Conservation (phyloP, 345 rosid genomes). For the Rhodamnia rubescens region DNA sequence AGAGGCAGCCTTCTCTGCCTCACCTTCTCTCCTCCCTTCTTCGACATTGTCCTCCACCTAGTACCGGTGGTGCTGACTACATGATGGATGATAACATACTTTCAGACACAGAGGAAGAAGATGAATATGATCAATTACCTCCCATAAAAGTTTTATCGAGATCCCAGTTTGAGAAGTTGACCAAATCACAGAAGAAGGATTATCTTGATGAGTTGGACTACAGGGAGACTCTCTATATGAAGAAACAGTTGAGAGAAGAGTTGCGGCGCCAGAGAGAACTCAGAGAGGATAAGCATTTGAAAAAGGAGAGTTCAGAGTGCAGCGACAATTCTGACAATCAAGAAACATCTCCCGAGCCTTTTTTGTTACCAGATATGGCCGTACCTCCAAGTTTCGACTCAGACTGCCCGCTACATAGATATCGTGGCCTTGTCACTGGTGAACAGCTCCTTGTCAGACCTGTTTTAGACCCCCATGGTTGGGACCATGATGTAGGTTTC, state of each 20-base stretch:
- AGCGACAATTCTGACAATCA: slow-evolving; percentile 17
- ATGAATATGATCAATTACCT: slow-evolving; percentile 86
- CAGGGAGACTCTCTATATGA: slow-evolving; percentile 71
- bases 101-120: slow-evolving; percentile 49
- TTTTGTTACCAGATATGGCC: slow-evolving; percentile 67
- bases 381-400: slow-evolving; percentile 76
- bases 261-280: slow-evolving; percentile 30
- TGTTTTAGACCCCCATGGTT: slow-evolving; percentile 84
- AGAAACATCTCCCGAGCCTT: slow-evolving; percentile 35
- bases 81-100: slow-evolving; percentile 40
- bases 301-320: slow-evolving; percentile 18
- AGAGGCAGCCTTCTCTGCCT: slow-evolving; percentile 69
- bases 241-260: slow-evolving; percentile 80
- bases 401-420: slow-evolving; percentile 54
- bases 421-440: slow-evolving; percentile 40
- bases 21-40: slow-evolving; percentile 78
- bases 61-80: slow-evolving; percentile 35
- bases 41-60: slow-evolving; percentile 37
- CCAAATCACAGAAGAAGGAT: slow-evolving; percentile 55
- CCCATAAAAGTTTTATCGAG: slow-evolving; percentile 68
- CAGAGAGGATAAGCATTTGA: slow-evolving; percentile 30
- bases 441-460: slow-evolving; percentile 69
- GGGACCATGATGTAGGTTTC: slow-evolving; percentile 95
- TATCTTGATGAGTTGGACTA: slow-evolving; percentile 90
- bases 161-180: slow-evolving; percentile 60